A percentile compares a stretch with the other conserved stretches of the same genome.
Conservation (phyloP, 2,329 filamentous ascomycete genomes). For the Paramyrothecium sp. region DNA sequence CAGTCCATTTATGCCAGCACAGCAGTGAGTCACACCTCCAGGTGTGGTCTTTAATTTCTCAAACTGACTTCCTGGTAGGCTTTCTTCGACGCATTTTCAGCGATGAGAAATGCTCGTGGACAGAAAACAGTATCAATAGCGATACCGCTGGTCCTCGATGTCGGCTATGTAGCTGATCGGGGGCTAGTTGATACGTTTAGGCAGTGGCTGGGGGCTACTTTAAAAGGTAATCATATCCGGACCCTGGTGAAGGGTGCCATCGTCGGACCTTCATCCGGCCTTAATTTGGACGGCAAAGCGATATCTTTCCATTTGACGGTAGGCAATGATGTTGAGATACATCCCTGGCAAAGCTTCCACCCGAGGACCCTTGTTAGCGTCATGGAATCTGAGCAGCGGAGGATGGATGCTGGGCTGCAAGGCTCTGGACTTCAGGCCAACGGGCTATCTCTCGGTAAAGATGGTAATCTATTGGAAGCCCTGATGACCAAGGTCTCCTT, state of each 20-base stretch:
- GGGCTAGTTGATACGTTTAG: slow-evolving; percentile 3
- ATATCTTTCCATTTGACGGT: not conserved
- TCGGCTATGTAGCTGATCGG: slow-evolving; percentile 4
- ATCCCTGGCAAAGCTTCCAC: not conserved
- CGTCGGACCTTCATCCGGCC: not conserved
- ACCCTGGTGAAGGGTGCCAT: slow-evolving; percentile 4
- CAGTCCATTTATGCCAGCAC: slow-evolving; percentile 41
- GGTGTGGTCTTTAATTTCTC: not conserved
- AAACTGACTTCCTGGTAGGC: slow-evolving; percentile 19
- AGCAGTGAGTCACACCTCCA: not conserved
- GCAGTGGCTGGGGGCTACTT: slow-evolving; percentile 1
- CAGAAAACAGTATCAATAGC: slow-evolving; percentile 2
- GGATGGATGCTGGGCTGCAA: too few species aligned
- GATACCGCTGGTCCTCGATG: slow-evolving; percentile 1
- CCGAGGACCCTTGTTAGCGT: not conserved
- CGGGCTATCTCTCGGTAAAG: too few species aligned
- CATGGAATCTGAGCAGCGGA: too few species aligned
- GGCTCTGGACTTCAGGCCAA: too few species aligned
- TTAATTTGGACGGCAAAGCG: slow-evolving; percentile 1
- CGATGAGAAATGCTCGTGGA: slow-evolving; percentile 20
- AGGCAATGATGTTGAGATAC: not conserved
- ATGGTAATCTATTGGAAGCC: slow-evolving; percentile 1
- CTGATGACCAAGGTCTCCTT: slow-evolving; percentile 8
- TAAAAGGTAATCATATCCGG: not conserved
- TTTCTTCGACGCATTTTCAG: slow-evolving; percentile 35